Evolutionary conservation across 768 basidiomycete species (phyloP), one percentile per base, ranked within the genome.

Genomic region (Omphalotus guepiniiformis): DNA sequence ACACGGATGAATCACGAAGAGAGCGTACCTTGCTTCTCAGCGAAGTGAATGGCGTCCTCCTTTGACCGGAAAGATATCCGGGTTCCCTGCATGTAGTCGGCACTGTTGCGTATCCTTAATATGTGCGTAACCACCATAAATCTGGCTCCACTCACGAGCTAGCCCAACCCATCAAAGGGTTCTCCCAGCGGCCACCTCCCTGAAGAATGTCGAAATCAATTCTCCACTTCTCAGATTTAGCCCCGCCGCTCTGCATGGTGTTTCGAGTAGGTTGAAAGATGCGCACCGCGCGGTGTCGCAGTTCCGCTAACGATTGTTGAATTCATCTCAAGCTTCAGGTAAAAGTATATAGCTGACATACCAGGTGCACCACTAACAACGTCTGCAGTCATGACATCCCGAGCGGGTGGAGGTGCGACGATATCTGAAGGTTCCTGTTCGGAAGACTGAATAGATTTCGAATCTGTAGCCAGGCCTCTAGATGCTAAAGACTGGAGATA

Each of bases 81-180:
- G 3, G 89, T 89, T 16, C 88, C 92, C 63, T 97, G 93, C 85
- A 95, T 88, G 66, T 96, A 97, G 66, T 97, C 93, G 48, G 92
- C 93, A 53, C 91, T 92, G 51, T 15, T 16, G 35, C 26, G 19
- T 2, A 23, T 56, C 15, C 27, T 51, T 37, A 36, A 27, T 35
- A 41, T 40, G 32, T 29, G 45, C 53, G 42, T 26, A 19, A 18
- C 6, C 25, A 42, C 1, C 21, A 22, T 6, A 11, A 11, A 34
- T 6, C 4, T 22, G 25, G 11, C 3, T 48, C n/a, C 11, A 77
- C 88, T 68, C 63, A 94, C 88, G 92, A 93, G 71, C 85, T 89
- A 0, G 93, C 94, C 75, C 80, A 99, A 36, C 95, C 95, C 91
- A 98, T 99, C 55, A 99, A 64, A 3, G 92, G 91, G 61, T 98